Percentiles rank a stretch among this genome's conserved stretches.
phyloP scores from a whole-genome alignment of 176 grass and related monocot genomes.

The Triticum monococcum region DNA sequence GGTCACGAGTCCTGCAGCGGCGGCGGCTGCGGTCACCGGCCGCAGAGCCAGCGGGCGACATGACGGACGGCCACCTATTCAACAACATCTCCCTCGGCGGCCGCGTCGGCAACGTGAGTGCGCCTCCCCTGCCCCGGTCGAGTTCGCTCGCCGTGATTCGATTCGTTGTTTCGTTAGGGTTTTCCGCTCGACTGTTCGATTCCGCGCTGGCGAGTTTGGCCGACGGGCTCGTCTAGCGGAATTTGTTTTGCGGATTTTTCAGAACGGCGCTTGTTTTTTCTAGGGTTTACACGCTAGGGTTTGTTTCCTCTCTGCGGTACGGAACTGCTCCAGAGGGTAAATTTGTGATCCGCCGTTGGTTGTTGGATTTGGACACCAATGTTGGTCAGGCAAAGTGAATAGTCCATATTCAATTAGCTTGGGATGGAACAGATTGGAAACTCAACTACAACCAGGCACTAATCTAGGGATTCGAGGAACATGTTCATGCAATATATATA shows the following conservation, averaged over 20 bases:
- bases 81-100: slow-evolving; percentile 81
- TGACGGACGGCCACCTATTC: slow-evolving; percentile 72
- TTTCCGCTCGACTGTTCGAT: neutral
- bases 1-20: neutral
- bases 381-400: slow-evolving; percentile 2
- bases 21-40: neutral
- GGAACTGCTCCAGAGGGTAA: neutral
- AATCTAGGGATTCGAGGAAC: neutral
- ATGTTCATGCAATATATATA: neutral
- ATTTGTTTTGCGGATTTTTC: neutral
- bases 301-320: neutral
- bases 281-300: slow-evolving; percentile 21
- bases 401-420: neutral
- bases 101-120: slow-evolving; percentile 69
- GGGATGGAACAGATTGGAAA: neutral
- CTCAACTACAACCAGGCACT: neutral
- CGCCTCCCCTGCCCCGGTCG: neutral
- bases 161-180: neutral
- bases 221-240: neutral
- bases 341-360: neutral
- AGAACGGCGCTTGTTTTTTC: neutral
- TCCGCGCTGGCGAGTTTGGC: neutral
- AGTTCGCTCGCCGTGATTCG: neutral
- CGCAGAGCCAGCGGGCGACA: neutral
- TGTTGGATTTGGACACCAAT: neutral